Evolutionary conservation across 257 asterid genomes (phyloP).

Genomic region (Ehretia macrophylla): DNA sequence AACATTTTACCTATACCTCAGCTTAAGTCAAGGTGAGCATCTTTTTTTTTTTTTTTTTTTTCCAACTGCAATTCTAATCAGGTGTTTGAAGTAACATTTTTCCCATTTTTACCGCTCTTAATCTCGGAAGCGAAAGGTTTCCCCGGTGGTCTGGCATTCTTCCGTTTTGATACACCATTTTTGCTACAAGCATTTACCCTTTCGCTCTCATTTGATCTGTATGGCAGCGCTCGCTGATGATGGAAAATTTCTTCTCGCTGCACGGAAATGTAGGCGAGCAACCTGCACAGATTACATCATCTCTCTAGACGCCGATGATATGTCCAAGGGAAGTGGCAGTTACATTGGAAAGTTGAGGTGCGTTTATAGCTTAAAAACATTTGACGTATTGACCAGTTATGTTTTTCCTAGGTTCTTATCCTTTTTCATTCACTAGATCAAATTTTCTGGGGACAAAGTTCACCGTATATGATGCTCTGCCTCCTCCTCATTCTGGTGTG

Average conservation of each 20-base stretch:
- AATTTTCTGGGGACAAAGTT: slow-evolving; percentile 12
- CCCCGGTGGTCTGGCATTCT: background rate
- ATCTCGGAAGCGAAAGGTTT: background rate
- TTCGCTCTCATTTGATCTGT: background rate
- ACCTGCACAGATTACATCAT: slow-evolving; percentile 13
- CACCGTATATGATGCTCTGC: slow-evolving; percentile 5
- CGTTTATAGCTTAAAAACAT: background rate
- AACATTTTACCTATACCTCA: slow-evolving; percentile 63
- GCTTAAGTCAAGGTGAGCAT: slow-evolving; percentile 65
- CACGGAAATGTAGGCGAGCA: slow-evolving; percentile 1
- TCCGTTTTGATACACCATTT: background rate
- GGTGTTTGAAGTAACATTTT: background rate
- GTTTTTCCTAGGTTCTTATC: background rate
- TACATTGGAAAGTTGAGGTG: slow-evolving; percentile 13
- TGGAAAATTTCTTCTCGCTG: slow-evolving; percentile 1
- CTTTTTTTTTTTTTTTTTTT: too few relatives aligned
- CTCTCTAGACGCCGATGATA: slow-evolving; percentile 5
- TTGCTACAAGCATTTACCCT: background rate
- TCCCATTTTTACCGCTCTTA: background rate
- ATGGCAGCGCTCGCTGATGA: background rate
- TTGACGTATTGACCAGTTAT: background rate
- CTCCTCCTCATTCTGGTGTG: background rate
- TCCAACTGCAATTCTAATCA: slow-evolving; percentile 4
- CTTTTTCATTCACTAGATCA: background rate
- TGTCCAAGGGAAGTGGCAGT: background rate